Evolutionary conservation across 2,329 filamentous ascomycete genomes (phyloP), one percentile per base, ranked within the genome.

Genomic region (Tolypocladium paradoxum): DNA sequence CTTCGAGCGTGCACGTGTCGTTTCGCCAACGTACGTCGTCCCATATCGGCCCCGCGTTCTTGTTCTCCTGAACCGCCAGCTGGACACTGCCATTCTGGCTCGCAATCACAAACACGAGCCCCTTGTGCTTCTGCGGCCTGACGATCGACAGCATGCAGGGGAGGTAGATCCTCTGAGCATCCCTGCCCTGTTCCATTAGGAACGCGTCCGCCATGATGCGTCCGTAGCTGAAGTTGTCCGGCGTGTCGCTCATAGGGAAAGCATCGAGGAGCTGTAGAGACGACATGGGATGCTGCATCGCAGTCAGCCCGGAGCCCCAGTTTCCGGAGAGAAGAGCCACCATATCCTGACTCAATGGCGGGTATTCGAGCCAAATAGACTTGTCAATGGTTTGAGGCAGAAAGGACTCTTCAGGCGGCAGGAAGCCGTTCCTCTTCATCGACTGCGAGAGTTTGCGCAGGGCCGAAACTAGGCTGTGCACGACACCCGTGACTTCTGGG

Each of bases 41-140:
- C 90, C 90, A 96, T 0, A 81, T 84, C 2, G 87, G 81, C 0
- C 87, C 87, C 7, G 75, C 71, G 58, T 79, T 82, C 60, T 83
- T 83, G 62, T 84, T 83, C 29, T 78, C 75, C 61, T 88, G 85
- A 16, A 96, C 83, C 48, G 79, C 74, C 36, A 96, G 71, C 59
- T 90, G 89, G 54, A 95, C 77, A 22, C 86, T 76, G 16, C 87
- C 85, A 60, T 84, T 87, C 68, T 95, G 90, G 66, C 87, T 95
- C 16, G 87, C 83, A 53, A 96, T 77, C 6, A 88, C 75, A 50
- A 90, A 83, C 50, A 84, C 82, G 7, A 91, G 78, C 50, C 83
- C 82, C 53, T 84, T 82, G 52, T 90, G 84, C 22, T 79, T 79
- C 50, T 82, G 79, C 11, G 82, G 80, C 47, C 91, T 83, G 43